Evolutionary conservation across 768 basidiomycete genomes (phyloP), one percentile per base, ranked within the genome.

Genomic region (Suillus subaureus): DNA sequence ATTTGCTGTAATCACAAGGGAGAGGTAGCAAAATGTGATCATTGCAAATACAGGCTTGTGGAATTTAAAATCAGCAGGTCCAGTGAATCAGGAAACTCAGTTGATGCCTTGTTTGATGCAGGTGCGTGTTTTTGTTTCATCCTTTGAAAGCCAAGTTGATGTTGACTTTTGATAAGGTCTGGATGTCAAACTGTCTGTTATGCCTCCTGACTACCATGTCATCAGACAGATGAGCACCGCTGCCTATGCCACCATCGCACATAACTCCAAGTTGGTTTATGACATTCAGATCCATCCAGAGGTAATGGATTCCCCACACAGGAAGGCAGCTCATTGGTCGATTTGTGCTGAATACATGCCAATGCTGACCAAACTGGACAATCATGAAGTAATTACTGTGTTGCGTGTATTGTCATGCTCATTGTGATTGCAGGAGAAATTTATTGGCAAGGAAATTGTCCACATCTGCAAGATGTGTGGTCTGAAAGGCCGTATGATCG

Each of bases 231-330:
- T 97, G 0, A 78, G 84, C 21, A 90, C 90, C 1, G 96, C 97
- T 0, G 97, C 97, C 0, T 99, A 83, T 74, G 96, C 96, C 13
- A 96, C 96, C 2, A 87, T 99, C 68, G 94, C 94, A 8, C 97
- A 99, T 79, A 81, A 96, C 72, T 80, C 87, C 6, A 96, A 93
- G 72, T 89, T 92, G 1, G 83, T 97, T 73, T 99, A 94, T 70
- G 97, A 97, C 37, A 97, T 99, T 51, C 97, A 99, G 73, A 99
- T 99, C 82, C 97, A 99, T 75, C 95, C 97, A 0, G 97, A 99
- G 79, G 97, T 99, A 28, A 98, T 97, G 0, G 97, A 99, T 75
- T 93, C 93, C 31, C 89, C 88, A 8, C 88, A n/a, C 86, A 63
- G 97, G 97, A 16, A 94, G 89, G 74, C 94, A 94, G 73, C 87